These are phyloP conservation scores for Akebia trifoliata DNA, from an alignment of 164 flowering plant genomes.

Conservation along the genomic window DNA sequence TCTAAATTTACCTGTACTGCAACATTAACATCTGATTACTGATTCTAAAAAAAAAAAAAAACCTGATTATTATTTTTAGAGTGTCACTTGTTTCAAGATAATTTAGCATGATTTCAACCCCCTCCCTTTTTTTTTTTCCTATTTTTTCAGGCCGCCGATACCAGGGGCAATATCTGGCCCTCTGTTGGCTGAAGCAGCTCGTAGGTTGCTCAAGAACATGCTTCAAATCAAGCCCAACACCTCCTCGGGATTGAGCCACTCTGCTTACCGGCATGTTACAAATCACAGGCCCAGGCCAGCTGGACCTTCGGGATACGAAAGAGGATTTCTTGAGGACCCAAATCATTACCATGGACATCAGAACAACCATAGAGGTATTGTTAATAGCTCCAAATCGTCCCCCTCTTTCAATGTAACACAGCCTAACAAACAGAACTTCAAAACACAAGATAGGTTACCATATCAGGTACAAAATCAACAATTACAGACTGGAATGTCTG, in stretches of 20 bases:
- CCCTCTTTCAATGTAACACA: slow-evolving; percentile 27
- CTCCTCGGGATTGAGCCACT: slow-evolving; percentile 18
- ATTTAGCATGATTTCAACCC: not conserved
- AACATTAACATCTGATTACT: too few relatives aligned
- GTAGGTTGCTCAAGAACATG: slow-evolving; percentile 69
- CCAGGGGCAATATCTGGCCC: slow-evolving; percentile 74
- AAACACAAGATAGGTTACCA: slow-evolving; percentile 33
- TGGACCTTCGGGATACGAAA: slow-evolving; percentile 55
- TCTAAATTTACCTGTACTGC: too few relatives aligned
- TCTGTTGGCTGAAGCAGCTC: slow-evolving; percentile 80
- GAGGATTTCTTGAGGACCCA: slow-evolving; percentile 40
- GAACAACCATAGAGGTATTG: slow-evolving; percentile 22
- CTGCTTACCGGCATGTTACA: slow-evolving; percentile 22
- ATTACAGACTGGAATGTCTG: slow-evolving; percentile 38
- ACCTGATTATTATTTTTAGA: not conserved
- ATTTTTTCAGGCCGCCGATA: slow-evolving; percentile 57
- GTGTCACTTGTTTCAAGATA: not conserved
- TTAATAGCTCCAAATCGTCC: slow-evolving; percentile 28
- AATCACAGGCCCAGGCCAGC: slow-evolving; percentile 55
- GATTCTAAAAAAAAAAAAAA: too few relatives aligned
- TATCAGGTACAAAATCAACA: slow-evolving; percentile 35
- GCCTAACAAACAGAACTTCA: slow-evolving; percentile 26
- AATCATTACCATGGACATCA: slow-evolving; percentile 23
- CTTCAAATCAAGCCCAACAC: slow-evolving; percentile 42
- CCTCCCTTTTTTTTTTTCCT: not conserved